Evolutionary conservation across 805 yeast genomes (phyloP).

Genomic region (Nakazawaea ernobii): DNA sequence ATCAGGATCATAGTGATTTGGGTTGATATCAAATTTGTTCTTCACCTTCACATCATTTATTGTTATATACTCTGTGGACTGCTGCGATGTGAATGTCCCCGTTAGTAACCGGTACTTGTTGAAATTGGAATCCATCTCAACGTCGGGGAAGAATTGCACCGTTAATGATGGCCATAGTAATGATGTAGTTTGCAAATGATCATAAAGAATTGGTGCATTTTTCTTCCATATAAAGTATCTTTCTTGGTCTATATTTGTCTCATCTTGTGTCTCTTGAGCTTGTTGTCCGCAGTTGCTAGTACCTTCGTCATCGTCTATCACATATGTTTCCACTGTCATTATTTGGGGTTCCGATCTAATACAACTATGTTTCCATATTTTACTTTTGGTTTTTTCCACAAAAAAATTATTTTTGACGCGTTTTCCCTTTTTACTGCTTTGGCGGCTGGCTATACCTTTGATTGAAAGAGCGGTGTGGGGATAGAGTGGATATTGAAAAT

Average conservation of each 20-base stretch:
- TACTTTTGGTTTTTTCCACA: not conserved
- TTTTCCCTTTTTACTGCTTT: too few species aligned
- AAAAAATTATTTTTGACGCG: not conserved
- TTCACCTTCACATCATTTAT: slow-evolving; percentile 28
- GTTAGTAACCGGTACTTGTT: slow-evolving; percentile 41
- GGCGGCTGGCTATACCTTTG: too few species aligned
- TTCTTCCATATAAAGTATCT: slow-evolving; percentile 45
- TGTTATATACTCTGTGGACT: slow-evolving; percentile 41
- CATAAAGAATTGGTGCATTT: slow-evolving; percentile 51
- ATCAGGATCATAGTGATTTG: slow-evolving; percentile 31
- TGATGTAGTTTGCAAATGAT: slow-evolving; percentile 43
- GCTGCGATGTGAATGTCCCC: slow-evolving; percentile 63
- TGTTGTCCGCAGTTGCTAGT: not conserved
- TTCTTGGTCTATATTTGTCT: slow-evolving; percentile 8
- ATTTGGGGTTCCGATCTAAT: not conserved
- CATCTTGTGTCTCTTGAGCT: not conserved
- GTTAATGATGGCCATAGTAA: slow-evolving; percentile 63
- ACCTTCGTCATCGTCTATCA: slow-evolving; percentile 1
- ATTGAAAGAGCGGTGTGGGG: too few species aligned
- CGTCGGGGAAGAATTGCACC: slow-evolving; percentile 60
- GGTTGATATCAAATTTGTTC: slow-evolving; percentile 17
- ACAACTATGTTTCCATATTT: not conserved
- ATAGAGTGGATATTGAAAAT: too few species aligned
- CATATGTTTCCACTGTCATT: not conserved
- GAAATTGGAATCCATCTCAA: slow-evolving; percentile 18